Evolutionary conservation across 2,329 filamentous ascomycete genomes (phyloP), one percentile per base, ranked within the genome.

Genomic region (Colletotrichum sp.): DNA sequence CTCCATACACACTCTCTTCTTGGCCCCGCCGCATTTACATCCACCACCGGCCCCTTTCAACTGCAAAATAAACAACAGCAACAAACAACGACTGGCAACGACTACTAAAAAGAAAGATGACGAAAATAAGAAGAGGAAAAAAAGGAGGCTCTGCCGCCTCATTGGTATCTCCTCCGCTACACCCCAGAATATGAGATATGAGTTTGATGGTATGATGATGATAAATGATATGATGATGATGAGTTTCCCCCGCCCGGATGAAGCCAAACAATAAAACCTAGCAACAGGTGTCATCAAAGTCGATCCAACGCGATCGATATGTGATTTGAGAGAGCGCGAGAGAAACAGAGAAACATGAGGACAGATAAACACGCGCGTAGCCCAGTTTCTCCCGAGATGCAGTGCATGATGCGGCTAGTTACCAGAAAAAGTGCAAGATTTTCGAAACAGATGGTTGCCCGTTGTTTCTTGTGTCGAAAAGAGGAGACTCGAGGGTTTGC

Each of bases 81-180:
- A 30, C 57, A 60, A 60, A 30, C 16, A 60, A 2, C 15, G 0
- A 18, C 18, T 48, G 18, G 39, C 43, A 52, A 21, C 39, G 9
- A 52, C n/a, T 21, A 52, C n/a, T 21, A 7, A 36, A 61, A 32
- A 24, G 32, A 61, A 61, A 26, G 9, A 36, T 24, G 60, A 64
- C 16, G 48, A 30, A 52, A 26, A 59, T 28, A 24, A 61, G 48
- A n/a, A 34, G n/a, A 32, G 30, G 34, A 30, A 18, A 67, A 67
- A 10, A 67, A 32, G n/a, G 65, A 52, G 43, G 15, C 26, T 28
- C 21, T 57, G 30, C 43, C 24, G 30, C 65, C 69, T 66, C 60
- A 32, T 21, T 77, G 75, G 75, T 77, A 75, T 77, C 67, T 77
- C 75, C 75, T 75, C 75, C 75, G 21, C 72, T 55, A 65, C n/a